Percentiles rank a stretch among this genome's conserved stretches.
Conservation (phyloP, 176 grass and related monocot species). For the Oryza australiensis region DNA sequence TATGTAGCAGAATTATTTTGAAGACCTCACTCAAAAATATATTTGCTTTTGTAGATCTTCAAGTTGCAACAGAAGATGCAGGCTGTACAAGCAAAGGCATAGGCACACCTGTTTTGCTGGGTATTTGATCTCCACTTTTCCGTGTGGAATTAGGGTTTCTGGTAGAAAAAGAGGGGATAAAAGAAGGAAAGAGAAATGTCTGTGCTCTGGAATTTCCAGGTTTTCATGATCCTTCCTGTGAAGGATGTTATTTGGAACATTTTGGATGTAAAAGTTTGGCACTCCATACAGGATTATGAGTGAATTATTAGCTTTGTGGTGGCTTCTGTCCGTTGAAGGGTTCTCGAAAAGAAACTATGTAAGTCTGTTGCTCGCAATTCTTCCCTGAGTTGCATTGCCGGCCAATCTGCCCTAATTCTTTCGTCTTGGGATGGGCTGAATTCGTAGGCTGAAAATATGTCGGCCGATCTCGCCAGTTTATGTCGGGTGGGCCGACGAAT, state of each 20-base stretch:
- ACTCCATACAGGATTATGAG: neutral
- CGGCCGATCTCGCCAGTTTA: no score
- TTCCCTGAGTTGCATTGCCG: no score
- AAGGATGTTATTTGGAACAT: neutral
- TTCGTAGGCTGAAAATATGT: no score
- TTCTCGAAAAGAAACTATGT: no score
- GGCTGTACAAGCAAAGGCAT: conserved; percentile 65
- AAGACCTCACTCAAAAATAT: neutral
- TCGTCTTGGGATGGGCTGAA: no score
- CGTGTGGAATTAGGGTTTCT: neutral
- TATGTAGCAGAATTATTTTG: neutral
- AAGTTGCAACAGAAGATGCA: conserved; percentile 96
- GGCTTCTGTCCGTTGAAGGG: neutral
- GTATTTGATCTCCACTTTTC: neutral
- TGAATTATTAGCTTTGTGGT: conserved; percentile 18
- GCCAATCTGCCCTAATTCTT: no score
- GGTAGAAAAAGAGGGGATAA: neutral
- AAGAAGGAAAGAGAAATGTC: neutral
- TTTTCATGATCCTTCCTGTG: neutral
- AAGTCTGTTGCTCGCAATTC: no score
- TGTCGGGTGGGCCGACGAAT: no score
- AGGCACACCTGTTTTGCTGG: neutral
- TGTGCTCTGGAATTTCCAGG: neutral
- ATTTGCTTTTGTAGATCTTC: conserved; percentile 54
- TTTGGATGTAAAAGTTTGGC: neutral